Base-by-base conservation (phyloP, 768 basidiomycete species). In the Hericium coralloides region DNA sequence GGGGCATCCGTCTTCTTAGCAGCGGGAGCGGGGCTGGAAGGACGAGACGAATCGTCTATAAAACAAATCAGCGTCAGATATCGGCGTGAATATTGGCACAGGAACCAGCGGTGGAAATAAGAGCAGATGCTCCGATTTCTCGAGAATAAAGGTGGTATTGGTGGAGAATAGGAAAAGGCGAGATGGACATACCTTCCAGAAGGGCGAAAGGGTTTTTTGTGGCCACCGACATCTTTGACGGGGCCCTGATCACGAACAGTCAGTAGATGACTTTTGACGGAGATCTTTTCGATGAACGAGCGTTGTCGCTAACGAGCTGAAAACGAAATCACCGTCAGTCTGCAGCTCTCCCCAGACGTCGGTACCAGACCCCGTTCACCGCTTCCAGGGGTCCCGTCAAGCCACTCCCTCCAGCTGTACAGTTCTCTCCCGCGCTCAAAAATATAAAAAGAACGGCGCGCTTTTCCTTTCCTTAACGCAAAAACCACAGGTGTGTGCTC, bases 221-320 rank as follows among this genome's bases (percentile, higher is more conserved):
- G 76, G 86, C 89, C 82, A 92, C 89, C 87, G 89, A 90, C 89
- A 92, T 91, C 68, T 72, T 82, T 74, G 80, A 77, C 80, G 83
- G 83, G 79, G 82, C 80, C 78, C 72, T 74, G 77, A 78, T 75
- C 65, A 54, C 18, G 22, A 54, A 31, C 53, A 54, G 36, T 59
- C 52, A 60, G 43, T 52, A 23, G 31, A 49, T 31, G 31, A 31
- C 31, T 31, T 31, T 31, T 31, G 31, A 31, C 31, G 31, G 31
- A 9, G 31, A 31, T 31, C 31, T 31, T 31, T 31, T 31, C 31
- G 31, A 31, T 31, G 31, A 31, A 31, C 10, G 31, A 31, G 31
- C 31, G 31, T 31, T 31, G 31, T 31, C 31, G 31, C 31, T 6
- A 31, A 31, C 31, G 31, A 31, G 31, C 31, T 31, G 18, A 12